Base-by-base conservation (phyloP, 768 basidiomycete species). In the Favolaschia claudopus region DNA sequence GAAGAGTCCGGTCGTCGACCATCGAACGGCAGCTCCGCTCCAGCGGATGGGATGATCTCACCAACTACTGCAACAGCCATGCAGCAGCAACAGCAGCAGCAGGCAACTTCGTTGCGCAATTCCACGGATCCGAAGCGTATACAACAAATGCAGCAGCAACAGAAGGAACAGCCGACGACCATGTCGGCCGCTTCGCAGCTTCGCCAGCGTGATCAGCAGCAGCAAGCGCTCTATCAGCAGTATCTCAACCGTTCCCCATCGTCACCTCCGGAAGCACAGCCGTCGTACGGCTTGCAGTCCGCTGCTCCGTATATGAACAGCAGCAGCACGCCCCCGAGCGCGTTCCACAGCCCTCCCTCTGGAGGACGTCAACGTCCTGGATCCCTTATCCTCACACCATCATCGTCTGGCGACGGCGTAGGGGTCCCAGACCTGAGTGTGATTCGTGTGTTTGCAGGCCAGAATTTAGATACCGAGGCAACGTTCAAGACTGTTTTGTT, bases 401-500 rank as follows among this genome's bases (percentile, higher is more conserved):
- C 83, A 33, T 72, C 85, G 24, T 77, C 83, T 67, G 87, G 91
- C 66, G 87, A 86, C 54, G 85, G 85, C 3, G 76, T 82, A 0
- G 79, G 79, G 7, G 85, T 92, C 4, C 93, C 92, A 0, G 89
- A 95, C 51, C 84, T 99, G 53, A 97, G 91, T 66, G 97, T 99
- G 60, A 89, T 99, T 47, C 92, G 97, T 24, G 88, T 99, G 34
- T 99, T 99, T 69, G 96, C 96, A 0, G 97, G 96, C 27, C 87
- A 90, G 64, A 83, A 93, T 64, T 71, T 99, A 62, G 89, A 95
- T 71, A 93, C 95, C 0, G 96, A 99, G 67, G 94, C 95, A 2
- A 97, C 96, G 6, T 99, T 99, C 84, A 99, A 99, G 79, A 99
- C 97, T 7, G 97, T 96, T 1, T 76, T 99, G 17, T 83, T 99